A percentile compares a stretch with the other conserved stretches of the same genome.
Evolutionary conservation across 2,329 filamentous ascomycete genomes (phyloP).

Genomic region (Phoma sp.): DNA sequence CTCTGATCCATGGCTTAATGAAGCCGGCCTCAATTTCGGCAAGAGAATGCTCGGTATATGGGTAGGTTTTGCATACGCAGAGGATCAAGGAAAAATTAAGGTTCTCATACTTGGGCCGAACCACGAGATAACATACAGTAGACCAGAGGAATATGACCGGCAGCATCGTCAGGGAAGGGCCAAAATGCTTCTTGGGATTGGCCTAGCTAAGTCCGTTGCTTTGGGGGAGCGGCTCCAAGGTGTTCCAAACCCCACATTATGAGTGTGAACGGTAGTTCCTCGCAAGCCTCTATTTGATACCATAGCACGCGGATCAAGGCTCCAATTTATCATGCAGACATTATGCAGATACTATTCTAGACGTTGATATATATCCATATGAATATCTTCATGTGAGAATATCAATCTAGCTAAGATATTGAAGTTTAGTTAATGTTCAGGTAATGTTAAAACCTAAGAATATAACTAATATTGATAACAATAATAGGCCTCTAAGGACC

Average conservation of each 20-base stretch:
- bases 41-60: background rate
- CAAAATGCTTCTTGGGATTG: background rate
- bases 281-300: background rate
- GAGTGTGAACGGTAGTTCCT: background rate
- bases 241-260: background rate
- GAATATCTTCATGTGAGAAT: no score
- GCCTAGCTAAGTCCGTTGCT: slow-evolving; percentile 1
- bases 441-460: no score
- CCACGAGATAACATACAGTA: background rate
- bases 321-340: no score
- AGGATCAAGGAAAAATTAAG: background rate
- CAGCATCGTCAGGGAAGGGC: background rate
- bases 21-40: background rate
- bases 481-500: no score
- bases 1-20: background rate
- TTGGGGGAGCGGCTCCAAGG: slow-evolving; percentile 2
- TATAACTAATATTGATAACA: no score
- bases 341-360: no score
- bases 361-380: no score
- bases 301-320: no score
- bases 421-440: no score
- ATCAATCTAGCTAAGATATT: no score
- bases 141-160: background rate
- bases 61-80: background rate
- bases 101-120: background rate